Evolutionary conservation across 2,329 filamentous ascomycete species (phyloP).

Genomic region (Aspergillus tamarii): DNA sequence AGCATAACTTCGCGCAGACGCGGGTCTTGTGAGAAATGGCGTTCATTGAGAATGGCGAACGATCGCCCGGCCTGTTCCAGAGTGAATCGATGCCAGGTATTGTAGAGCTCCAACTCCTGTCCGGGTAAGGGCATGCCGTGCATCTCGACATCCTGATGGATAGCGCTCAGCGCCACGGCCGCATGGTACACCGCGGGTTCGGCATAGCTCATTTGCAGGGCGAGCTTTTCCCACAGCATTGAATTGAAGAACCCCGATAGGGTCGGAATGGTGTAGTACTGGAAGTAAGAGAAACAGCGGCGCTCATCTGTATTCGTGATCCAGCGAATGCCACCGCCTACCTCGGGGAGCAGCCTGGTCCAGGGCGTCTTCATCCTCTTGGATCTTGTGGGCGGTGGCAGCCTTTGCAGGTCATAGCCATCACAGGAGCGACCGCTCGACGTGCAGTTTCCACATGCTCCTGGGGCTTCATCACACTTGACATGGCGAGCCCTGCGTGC

Average conservation of each 20-base stretch:
- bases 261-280: constrained; percentile 6
- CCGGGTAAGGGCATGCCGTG: constrained; percentile 2
- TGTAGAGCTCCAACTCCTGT: background rate
- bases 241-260: constrained; percentile 3
- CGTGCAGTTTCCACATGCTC: constrained; percentile 7
- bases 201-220: constrained; percentile 5
- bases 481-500: background rate
- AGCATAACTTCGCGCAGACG: background rate
- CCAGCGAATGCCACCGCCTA: constrained; percentile 1
- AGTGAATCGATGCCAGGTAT: constrained; percentile 9
- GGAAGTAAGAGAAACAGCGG: constrained; percentile 11
- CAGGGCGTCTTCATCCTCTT: background rate
- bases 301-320: constrained; percentile 7
- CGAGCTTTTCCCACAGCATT: background rate
- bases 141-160: constrained; percentile 5
- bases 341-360: background rate
- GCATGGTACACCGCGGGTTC: constrained; percentile 12
- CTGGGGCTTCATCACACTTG: constrained; percentile 1
- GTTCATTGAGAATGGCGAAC: background rate
- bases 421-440: constrained; percentile 6
- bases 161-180: constrained; percentile 9
- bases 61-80: constrained; percentile 9
- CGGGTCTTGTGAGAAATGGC: constrained; percentile 6
- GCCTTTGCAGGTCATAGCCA: constrained; percentile 4
- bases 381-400: background rate